Percentiles rank a stretch among this genome's conserved stretches.
These are phyloP conservation scores for Saccharomycopsis capsularis DNA, from an alignment of 805 yeast species.

Conservation along the genomic window DNA sequence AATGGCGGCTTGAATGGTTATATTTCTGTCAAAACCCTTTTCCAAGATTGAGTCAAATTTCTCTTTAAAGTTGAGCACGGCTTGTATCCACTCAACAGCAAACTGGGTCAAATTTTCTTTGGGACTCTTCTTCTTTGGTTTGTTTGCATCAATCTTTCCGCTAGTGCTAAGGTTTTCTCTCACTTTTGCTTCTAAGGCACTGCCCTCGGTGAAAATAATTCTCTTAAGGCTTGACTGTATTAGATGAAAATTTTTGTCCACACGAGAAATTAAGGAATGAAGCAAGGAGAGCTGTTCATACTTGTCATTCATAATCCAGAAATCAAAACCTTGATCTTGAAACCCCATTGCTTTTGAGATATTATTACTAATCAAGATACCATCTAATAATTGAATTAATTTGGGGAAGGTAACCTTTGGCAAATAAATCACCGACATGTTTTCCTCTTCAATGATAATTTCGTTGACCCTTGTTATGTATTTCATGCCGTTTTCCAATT, in stretches of 20 bases:
- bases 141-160: slow-evolving; percentile 2
- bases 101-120: slow-evolving; percentile 37
- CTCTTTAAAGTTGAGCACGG: slow-evolving; percentile 44
- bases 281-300: slow-evolving; percentile 38
- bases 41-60: slow-evolving; percentile 44
- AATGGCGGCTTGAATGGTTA: slow-evolving; percentile 44
- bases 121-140: slow-evolving; percentile 18
- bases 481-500: slow-evolving; percentile 41
- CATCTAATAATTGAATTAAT: slow-evolving; percentile 49
- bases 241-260: slow-evolving; percentile 45
- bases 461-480: slow-evolving; percentile 47
- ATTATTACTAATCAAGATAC: slow-evolving; percentile 48
- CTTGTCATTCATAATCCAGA: slow-evolving; percentile 47
- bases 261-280: slow-evolving; percentile 44
- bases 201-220: slow-evolving; percentile 42
- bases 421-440: slow-evolving; percentile 45
- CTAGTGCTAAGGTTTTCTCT: slow-evolving; percentile 20
- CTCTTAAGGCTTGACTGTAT: slow-evolving; percentile 43
- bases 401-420: slow-evolving; percentile 50
- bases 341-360: slow-evolving; percentile 47
- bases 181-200: slow-evolving; percentile 28
- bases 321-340: slow-evolving; percentile 49
- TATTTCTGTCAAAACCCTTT: slow-evolving; percentile 43
- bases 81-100: slow-evolving; percentile 65
- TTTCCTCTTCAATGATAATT: slow-evolving; percentile 57